Percentiles rank a stretch among this genome's conserved stretches.
Conservation (phyloP, 371 early-diverging fungal species). For the Saksenaea oblongispora region DNA sequence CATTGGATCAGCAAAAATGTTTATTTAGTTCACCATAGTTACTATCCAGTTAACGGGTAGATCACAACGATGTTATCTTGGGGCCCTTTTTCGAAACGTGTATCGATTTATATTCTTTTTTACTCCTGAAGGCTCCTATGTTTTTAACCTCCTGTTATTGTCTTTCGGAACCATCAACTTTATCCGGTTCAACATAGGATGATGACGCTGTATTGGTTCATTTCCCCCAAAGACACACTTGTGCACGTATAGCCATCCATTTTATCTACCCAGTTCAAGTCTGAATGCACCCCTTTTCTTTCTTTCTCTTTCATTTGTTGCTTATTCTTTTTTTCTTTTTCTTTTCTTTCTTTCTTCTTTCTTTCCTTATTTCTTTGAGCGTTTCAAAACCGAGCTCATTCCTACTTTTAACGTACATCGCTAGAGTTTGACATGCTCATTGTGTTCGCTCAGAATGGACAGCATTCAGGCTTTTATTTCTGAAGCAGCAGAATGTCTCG, state of each 20-base stretch:
- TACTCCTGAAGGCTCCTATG: constrained; percentile 3
- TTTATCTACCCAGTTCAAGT: constrained; percentile 5
- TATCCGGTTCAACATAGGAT: not conserved
- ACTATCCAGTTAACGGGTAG: not conserved
- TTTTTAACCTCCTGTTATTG: constrained; percentile 5
- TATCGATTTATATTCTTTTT: not conserved
- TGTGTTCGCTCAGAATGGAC: constrained; percentile 14
- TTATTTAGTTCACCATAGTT: too few species aligned
- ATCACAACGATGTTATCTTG: not conserved
- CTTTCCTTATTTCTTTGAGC: not conserved
- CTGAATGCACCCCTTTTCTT: constrained; percentile 7
- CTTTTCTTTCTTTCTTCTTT: constrained; percentile 8
- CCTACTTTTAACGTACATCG: constrained; percentile 1
- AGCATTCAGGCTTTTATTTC: constrained; percentile 25
- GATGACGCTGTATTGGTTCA: constrained; percentile 1
- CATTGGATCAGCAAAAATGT: not conserved
- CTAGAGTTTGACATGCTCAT: constrained; percentile 17
- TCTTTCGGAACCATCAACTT: constrained; percentile 1
- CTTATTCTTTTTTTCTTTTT: not conserved
- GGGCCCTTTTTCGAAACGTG: constrained; percentile 6
- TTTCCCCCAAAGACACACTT: not conserved
- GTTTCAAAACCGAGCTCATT: not conserved
- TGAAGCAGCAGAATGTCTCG: constrained; percentile 29
- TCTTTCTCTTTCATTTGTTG: too few species aligned
- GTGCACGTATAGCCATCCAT: not conserved